Base-by-base conservation (phyloP, 2,329 filamentous ascomycete genomes). In the Thelonectria blattea region DNA sequence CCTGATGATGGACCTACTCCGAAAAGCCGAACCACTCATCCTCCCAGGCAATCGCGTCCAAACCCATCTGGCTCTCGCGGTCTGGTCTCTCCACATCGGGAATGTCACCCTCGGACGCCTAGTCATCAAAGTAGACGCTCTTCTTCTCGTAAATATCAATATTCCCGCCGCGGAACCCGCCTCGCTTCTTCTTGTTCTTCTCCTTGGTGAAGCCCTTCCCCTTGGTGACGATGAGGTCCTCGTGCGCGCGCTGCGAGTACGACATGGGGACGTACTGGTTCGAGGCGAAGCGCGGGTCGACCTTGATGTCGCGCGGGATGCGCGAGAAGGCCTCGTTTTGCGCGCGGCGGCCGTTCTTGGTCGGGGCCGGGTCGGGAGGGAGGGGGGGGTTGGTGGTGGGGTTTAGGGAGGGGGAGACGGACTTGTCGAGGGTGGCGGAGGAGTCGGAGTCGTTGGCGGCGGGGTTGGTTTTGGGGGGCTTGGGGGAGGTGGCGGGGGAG, bases 141-240 rank as follows among this genome's bases (percentile, higher is more conserved):
- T 94, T 93, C 65, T 90, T 90, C 18, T 89, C 88, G 14, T 84
- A 79, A 54, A 94, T 91, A 74, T 99, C 93, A 71, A 99, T 96
- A 53, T 85, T 78, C 7, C 95, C 95, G 46, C 95, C 95, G 49
- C 91, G 88, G 83, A 97, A 99, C 67, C 90, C 92, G 52, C 95
- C 95, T 69, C 88, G 85, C 84, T 93, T 93, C 85, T 93, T 95
- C 84, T 99, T 99, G 80, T 99, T 99, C 88, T 99, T 99, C 82
- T 98, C 95, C 83, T 99, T 99, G 61, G 94, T 98, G 79, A 99
- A 99, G 4, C 92, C 93, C 81, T 97, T 98, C 71, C 95, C 95
- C 75, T 90, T 92, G 32, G 94, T 98, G 41, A 97, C 86, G 50
- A 93, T 91, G 64, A 99, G 80, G 74, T 97, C 93, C 68, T 92